Evolutionary conservation across 2,329 filamentous ascomycete species (phyloP), one percentile per base, ranked within the genome.

Genomic region (Botrytis paeoniae): DNA sequence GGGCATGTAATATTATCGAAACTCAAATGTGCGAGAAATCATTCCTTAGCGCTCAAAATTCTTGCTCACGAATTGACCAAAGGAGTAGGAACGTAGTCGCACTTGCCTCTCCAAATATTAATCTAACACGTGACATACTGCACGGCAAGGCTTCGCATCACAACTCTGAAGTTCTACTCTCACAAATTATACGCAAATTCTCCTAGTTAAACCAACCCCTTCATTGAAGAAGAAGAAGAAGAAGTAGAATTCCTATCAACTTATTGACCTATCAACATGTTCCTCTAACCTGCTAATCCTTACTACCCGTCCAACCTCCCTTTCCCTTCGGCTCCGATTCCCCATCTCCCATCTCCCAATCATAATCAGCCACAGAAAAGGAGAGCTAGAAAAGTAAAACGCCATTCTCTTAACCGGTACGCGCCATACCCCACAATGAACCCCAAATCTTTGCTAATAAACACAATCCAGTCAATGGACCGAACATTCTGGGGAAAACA

Each of bases 341-440:
- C n/a, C 18, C 62, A 25, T 64, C 12, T 51, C n/a, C 16, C 20
- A 51, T 18, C 43, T 29, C 48, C 16, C 16, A 54, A n/a, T 39
- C 63, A 66, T 66, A 51, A n/a, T 29, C 37, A 68, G 35, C 64
- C 22, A 66, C 12, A 29, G 51, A 54, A 66, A 20, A 54, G 51
- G 10, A 39, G n/a, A 57, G 51, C 51, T 18, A 29, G 35, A 68
- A 54, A 10, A 29, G 48, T 35, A 54, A 39, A 54, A 68, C 64
- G 64, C 64, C 64, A 68, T 39, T 68, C 45, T 68, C 64, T 54
- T 32, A 35, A 35, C 64, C 64, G 20, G 25, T 54, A 54, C 64
- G 45, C 64, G 51, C 64, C 64, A 68, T 54, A 29, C 37, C 45
- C 64, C 64, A 39, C 35, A 54, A 68, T 68, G 64, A 57, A 54